A percentile compares a stretch with the other conserved stretches of the same genome.
These are phyloP conservation scores for Dothistroma pini DNA, from an alignment of 2,329 filamentous ascomycete genomes.

Conservation along the genomic window DNA sequence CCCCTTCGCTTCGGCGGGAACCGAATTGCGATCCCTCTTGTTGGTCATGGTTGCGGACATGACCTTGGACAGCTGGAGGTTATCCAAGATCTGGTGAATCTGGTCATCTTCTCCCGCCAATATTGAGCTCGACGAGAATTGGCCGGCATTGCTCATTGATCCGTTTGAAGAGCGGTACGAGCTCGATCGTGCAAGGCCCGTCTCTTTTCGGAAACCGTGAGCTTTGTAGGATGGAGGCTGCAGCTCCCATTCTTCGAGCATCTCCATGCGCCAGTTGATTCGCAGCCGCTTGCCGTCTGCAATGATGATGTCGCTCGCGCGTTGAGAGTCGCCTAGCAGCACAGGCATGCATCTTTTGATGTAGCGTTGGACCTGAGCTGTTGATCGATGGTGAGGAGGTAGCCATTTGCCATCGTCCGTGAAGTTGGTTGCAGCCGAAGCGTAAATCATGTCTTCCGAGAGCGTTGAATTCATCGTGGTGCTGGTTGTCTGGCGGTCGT, in stretches of 20 bases:
- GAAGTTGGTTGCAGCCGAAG: slow-evolving; percentile 32
- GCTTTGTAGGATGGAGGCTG: slow-evolving; percentile 44
- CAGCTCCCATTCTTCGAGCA: slow-evolving; percentile 41
- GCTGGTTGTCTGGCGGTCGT: slow-evolving; percentile 26
- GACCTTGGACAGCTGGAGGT: slow-evolving; percentile 23
- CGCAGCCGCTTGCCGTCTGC: slow-evolving; percentile 41
- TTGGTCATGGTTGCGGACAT: slow-evolving; percentile 7
- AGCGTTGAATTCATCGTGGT: slow-evolving; percentile 26
- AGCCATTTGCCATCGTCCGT: slow-evolving; percentile 35
- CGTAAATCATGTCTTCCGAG: slow-evolving; percentile 34
- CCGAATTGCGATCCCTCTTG: slow-evolving; percentile 8
- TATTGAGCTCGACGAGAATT: slow-evolving; percentile 19
- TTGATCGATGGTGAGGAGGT: slow-evolving; percentile 33
- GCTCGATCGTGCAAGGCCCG: slow-evolving; percentile 12
- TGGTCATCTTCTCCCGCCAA: slow-evolving; percentile 15
- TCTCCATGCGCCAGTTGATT: slow-evolving; percentile 43
- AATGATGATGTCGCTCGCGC: slow-evolving; percentile 47
- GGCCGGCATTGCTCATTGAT: slow-evolving; percentile 10
- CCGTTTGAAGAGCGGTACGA: slow-evolving; percentile 21
- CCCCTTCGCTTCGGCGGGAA: slow-evolving; percentile 14
- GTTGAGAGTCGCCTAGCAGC: slow-evolving; percentile 41
- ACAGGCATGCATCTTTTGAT: slow-evolving; percentile 47
- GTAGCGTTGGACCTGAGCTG: slow-evolving; percentile 43
- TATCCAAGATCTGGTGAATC: slow-evolving; percentile 20
- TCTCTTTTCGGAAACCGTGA: slow-evolving; percentile 23